phyloP scores from a whole-genome alignment of 345 rosid genomes.

The Gossypium herbaceum region DNA sequence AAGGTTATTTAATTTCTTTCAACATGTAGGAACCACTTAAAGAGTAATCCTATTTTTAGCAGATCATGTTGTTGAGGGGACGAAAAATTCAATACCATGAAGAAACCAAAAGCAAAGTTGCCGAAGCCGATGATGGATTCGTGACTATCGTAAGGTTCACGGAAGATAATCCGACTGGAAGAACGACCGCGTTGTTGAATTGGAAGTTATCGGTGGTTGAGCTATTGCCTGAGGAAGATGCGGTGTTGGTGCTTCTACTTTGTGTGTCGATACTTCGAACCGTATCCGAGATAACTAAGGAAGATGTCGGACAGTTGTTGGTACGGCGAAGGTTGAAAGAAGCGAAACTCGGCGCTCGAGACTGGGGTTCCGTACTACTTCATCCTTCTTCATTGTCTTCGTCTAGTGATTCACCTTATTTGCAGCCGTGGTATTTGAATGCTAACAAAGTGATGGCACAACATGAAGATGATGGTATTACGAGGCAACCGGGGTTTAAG shows the following conservation, averaged over 20 bases:
- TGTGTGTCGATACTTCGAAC: conserved; percentile 66
- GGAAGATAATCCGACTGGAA: conserved; percentile 55
- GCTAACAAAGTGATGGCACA: conserved; percentile 39
- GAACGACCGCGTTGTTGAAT: conserved; percentile 70
- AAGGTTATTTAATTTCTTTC: not conserved
- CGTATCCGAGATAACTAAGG: conserved; percentile 55
- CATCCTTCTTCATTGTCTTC: conserved; percentile 35
- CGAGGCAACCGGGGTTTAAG: conserved; percentile 41
- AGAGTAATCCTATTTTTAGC: not conserved
- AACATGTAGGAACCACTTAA: not conserved
- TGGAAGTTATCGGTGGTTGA: conserved; percentile 75
- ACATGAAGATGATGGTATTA: conserved; percentile 25
- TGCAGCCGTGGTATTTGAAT: conserved; percentile 76
- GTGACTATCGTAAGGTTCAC: conserved; percentile 55
- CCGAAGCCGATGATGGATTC: conserved; percentile 34
- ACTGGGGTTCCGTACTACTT: conserved; percentile 74
- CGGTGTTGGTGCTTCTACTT: conserved; percentile 54
- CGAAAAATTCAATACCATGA: conserved; percentile 53
- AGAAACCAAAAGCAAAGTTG: conserved; percentile 14
- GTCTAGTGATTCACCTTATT: conserved; percentile 31
- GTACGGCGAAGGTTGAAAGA: conserved; percentile 61
- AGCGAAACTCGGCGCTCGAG: conserved; percentile 59
- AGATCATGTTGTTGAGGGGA: conserved; percentile 63
- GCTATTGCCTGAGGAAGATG: conserved; percentile 71
- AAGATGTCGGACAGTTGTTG: conserved; percentile 64